A percentile compares a stretch with the other conserved stretches of the same genome.
Evolutionary conservation across 495 filamentous ascomycete genomes (phyloP).

Genomic region (Penicillium turbatum): DNA sequence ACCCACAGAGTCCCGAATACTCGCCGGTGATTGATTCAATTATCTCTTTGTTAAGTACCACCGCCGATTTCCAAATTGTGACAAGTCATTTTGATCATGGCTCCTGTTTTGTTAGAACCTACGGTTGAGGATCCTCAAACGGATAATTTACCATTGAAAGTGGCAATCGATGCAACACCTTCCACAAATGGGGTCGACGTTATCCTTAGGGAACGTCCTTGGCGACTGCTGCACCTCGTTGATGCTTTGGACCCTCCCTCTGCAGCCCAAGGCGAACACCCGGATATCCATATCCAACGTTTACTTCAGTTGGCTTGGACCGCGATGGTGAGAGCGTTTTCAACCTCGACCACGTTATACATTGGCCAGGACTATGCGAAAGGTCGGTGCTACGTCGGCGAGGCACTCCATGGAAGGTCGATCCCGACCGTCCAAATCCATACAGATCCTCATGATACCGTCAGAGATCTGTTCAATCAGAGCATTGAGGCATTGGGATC

Average conservation of each 20-base stretch:
- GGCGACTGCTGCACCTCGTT: slow-evolving; percentile 8
- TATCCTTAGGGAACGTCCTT: slow-evolving; percentile 1
- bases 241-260: slow-evolving; percentile 7
- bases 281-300: slow-evolving; percentile 18
- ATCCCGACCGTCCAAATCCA: slow-evolving; percentile 8
- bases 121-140: not conserved
- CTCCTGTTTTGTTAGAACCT: slow-evolving; percentile 9
- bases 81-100: slow-evolving; percentile 4
- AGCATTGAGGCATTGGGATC: not conserved
- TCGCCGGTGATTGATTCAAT: not conserved
- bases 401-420: not conserved
- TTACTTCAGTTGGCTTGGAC: slow-evolving; percentile 18
- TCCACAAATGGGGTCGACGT: not conserved
- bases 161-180: too few species aligned
- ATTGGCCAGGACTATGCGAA: slow-evolving; percentile 12
- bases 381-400: slow-evolving; percentile 14
- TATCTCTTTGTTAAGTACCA: not conserved
- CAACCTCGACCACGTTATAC: slow-evolving; percentile 11
- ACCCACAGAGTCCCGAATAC: not conserved
- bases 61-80: not conserved
- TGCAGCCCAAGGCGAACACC: not conserved
- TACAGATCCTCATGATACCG: slow-evolving; percentile 10
- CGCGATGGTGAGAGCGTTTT: slow-evolving; percentile 9
- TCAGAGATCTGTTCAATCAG: slow-evolving; percentile 9
- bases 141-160: not conserved